phyloP scores from a whole-genome alignment of 257 asterid species.

The Capsicum rhomboideum region DNA sequence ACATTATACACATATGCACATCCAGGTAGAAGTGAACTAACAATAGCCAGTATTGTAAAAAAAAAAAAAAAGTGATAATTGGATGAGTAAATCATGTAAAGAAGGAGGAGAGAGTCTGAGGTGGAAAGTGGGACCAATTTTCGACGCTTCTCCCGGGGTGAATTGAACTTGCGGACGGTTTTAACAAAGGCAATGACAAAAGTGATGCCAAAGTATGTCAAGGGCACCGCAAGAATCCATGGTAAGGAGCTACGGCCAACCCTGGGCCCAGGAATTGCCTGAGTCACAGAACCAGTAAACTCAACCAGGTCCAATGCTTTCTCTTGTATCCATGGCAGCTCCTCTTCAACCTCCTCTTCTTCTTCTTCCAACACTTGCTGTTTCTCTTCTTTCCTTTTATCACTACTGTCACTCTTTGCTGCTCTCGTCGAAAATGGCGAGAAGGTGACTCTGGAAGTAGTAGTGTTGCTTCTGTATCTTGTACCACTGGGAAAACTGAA shows the following conservation, averaged over 20 bases:
- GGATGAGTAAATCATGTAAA: not conserved
- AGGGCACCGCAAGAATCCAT: constrained; percentile 80
- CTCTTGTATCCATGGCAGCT: constrained; percentile 95
- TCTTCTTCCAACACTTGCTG: constrained; percentile 20
- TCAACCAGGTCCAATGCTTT: constrained; percentile 94
- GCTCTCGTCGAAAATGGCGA: constrained; percentile 4
- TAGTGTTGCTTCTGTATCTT: not conserved
- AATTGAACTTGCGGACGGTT: constrained; percentile 66
- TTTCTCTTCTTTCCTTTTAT: constrained; percentile 9
- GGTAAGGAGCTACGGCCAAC: constrained; percentile 84
- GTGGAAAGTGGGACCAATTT: constrained; percentile 43
- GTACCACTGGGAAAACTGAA: not conserved
- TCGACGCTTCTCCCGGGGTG: constrained; percentile 75
- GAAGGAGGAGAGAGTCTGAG: not conserved
- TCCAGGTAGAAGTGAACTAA: not conserved
- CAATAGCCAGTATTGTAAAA: not conserved
- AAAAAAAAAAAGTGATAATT: not conserved
- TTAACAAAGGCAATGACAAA: constrained; percentile 74
- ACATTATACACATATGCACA: not conserved
- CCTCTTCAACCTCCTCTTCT: constrained; percentile 77
- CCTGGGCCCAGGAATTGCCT: constrained; percentile 95
- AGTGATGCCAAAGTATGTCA: constrained; percentile 77
- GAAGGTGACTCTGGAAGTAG: not conserved
- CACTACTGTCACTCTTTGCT: not conserved
- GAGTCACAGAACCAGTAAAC: constrained; percentile 89